phyloP scores from a whole-genome alignment of 495 filamentous ascomycete genomes.

The Lasiosphaeris hirsuta region DNA sequence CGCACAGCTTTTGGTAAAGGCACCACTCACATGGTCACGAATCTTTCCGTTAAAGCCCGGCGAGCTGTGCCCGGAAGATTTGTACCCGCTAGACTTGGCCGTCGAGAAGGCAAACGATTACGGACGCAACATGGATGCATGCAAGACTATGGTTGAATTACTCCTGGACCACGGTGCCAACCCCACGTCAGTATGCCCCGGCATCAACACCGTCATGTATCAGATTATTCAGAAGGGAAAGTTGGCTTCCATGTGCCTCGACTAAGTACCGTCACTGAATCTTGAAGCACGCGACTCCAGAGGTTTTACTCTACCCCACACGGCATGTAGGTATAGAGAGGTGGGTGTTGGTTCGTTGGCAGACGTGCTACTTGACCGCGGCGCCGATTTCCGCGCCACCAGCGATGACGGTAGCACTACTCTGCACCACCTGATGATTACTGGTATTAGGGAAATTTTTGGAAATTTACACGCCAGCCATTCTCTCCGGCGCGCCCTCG shows the following conservation, averaged over 20 bases:
- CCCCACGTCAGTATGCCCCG: background rate
- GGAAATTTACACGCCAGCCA: too few relatives aligned
- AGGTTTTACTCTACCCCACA: background rate
- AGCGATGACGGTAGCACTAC: background rate
- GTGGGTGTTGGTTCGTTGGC: too few relatives aligned
- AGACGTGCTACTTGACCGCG: background rate
- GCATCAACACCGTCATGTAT: background rate
- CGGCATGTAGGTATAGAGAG: background rate
- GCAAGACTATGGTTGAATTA: background rate
- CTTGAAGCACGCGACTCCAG: background rate
- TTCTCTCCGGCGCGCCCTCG: too few relatives aligned
- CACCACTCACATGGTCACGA: background rate
- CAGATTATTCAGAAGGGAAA: background rate
- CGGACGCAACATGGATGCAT: background rate
- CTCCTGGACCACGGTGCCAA: constrained; percentile 2
- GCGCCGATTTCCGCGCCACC: background rate
- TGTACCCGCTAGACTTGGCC: background rate
- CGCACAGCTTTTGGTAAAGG: background rate
- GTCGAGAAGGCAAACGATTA: too few relatives aligned
- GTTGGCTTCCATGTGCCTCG: background rate
- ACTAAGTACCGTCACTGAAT: background rate
- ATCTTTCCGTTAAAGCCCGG: background rate
- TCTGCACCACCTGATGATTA: background rate
- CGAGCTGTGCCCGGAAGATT: background rate
- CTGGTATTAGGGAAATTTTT: too few relatives aligned